A percentile compares a stretch with the other conserved stretches of the same genome.
Conservation (phyloP, 2,329 filamentous ascomycete species). For the Shiraia sp. region DNA sequence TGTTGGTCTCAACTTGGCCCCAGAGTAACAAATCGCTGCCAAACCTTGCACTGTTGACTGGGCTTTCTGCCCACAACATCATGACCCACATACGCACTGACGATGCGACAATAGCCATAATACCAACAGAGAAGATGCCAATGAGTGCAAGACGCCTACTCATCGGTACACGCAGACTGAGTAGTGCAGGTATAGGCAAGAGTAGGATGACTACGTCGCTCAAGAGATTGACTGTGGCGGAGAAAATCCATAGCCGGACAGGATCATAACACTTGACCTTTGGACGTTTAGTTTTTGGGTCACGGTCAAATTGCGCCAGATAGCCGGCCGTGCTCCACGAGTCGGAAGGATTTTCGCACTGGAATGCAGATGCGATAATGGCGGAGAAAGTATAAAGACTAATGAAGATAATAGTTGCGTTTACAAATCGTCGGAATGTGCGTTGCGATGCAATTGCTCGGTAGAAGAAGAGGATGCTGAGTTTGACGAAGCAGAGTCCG, state of each 20-base stretch:
- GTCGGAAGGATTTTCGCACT: conserved; percentile 37
- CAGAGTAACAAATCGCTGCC: conserved; percentile 46
- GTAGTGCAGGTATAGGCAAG: conserved; percentile 52
- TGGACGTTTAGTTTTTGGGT: conserved; percentile 19
- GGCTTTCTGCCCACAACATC: conserved; percentile 38
- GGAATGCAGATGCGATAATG: conserved; percentile 34
- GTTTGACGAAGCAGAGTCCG: conserved; percentile 38
- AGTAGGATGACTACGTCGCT: conserved; percentile 51
- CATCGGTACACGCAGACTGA: conserved; percentile 52
- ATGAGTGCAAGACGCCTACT: conserved; percentile 58
- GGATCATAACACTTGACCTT: conserved; percentile 38
- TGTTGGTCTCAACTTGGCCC: conserved; percentile 53
- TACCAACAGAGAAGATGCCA: conserved; percentile 41
- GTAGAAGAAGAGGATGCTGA: conserved; percentile 42
- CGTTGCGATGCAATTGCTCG: conserved; percentile 38
- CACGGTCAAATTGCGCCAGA: conserved; percentile 36
- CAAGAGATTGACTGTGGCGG: conserved; percentile 47
- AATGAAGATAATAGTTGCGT: conserved; percentile 36
- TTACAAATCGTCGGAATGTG: conserved; percentile 34
- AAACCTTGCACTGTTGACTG: conserved; percentile 44
- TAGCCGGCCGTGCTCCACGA: conserved; percentile 32
- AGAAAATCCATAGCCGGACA: conserved; percentile 38
- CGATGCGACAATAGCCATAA: conserved; percentile 41
- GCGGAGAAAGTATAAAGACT: conserved; percentile 34
- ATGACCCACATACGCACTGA: conserved; percentile 44